A percentile compares a stretch with the other conserved stretches of the same genome.
These are phyloP conservation scores for Globisporangium carolinianum DNA, from an alignment of 352 stramenopile genomes.

Conservation along the genomic window DNA sequence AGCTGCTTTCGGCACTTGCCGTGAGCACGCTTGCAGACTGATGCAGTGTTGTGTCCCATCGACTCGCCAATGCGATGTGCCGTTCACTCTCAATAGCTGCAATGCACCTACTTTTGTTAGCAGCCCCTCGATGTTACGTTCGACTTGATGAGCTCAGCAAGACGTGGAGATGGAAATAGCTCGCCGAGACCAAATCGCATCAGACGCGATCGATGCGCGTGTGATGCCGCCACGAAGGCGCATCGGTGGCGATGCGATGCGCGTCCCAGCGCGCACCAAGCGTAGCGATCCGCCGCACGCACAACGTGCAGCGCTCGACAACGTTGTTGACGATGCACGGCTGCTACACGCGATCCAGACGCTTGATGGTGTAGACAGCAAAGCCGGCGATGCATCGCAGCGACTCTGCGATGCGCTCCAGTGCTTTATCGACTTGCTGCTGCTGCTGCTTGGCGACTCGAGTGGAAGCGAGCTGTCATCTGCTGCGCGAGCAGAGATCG, in stretches of 20 bases:
- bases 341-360: conserved; percentile 35
- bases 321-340: conserved; percentile 17
- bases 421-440: conserved; percentile 23
- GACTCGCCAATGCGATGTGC: too few species aligned
- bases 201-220: too few species aligned
- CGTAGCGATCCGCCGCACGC: neutral
- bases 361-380: conserved; percentile 18
- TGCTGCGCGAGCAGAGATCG: conserved; percentile 12
- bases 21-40: too few species aligned
- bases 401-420: conserved; percentile 15
- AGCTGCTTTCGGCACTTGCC: neutral
- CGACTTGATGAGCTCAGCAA: too few species aligned
- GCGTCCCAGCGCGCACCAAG: neutral
- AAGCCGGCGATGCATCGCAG: neutral
- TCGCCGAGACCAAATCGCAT: too few species aligned
- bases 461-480: neutral
- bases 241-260: neutral
- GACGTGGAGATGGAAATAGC: too few species aligned
- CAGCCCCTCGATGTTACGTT: too few species aligned
- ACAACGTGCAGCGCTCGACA: neutral
- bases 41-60: too few species aligned
- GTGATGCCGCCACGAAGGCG: neutral
- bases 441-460: conserved; percentile 14
- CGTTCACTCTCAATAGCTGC: neutral
- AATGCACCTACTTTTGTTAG: too few species aligned